These are phyloP conservation scores for Hibiscus syriacus DNA, from an alignment of 345 rosid species.

Conservation along the genomic window DNA sequence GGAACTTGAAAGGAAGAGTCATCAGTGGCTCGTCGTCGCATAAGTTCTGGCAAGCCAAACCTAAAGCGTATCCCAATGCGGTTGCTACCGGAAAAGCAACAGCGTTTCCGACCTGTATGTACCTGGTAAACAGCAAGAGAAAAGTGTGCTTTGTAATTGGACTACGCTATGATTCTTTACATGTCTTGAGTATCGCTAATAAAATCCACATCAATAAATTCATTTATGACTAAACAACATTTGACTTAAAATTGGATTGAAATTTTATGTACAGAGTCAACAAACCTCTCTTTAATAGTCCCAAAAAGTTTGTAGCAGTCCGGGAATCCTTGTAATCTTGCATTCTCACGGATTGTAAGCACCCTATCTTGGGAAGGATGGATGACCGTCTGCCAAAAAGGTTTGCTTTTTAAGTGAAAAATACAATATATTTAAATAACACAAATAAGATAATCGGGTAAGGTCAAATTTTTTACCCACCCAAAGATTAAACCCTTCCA, in stretches of 20 bases:
- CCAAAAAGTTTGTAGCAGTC: constrained; percentile 55
- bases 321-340: constrained; percentile 65
- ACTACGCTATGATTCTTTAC: no score
- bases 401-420: not conserved
- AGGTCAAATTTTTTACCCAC: no score
- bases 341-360: constrained; percentile 61
- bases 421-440: no score
- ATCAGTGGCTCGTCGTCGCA: constrained; percentile 24
- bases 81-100: constrained; percentile 65
- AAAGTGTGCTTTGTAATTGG: not conserved
- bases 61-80: constrained; percentile 53
- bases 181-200: no score
- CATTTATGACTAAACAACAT: no score
- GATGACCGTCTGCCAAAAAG: constrained; percentile 32
- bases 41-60: constrained; percentile 30
- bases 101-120: constrained; percentile 65
- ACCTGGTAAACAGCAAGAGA: constrained; percentile 22
- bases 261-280: no score
- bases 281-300: constrained; percentile 49
- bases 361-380: no score
- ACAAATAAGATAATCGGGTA: no score
- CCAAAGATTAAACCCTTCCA: no score
- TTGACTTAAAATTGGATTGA: no score
- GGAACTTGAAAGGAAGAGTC: constrained; percentile 27
- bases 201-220: no score